Base-by-base conservation (phyloP, 116 monocot species). In the Cymodocea nodosa region DNA sequence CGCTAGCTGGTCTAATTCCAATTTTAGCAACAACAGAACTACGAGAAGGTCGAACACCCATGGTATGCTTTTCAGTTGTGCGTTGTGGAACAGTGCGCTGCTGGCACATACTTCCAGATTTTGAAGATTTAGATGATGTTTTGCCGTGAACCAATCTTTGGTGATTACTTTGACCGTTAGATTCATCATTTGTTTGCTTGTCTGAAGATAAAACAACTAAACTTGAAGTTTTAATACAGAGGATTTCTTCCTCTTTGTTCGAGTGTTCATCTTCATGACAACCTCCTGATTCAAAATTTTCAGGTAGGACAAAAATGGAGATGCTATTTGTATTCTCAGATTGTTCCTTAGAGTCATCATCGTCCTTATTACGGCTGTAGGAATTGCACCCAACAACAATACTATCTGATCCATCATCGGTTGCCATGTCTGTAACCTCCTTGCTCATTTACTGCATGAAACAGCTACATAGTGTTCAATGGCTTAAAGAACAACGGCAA, bases 51-150 rank as follows among this genome's bases (percentile, higher is more conserved):
- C 17, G 61, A 52, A 48, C 70, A 44, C 65, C 75, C 39, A 56
- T 67, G 20, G 62, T 65, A 78, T 61, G 63, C 62, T 76, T 87
- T 5, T 78, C 81, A 65, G 76, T 80, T 52, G 86, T 59, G 75
- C 57, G 74, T 49, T 77, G 82, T 48, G 70, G 62, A 75, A 65
- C 62, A 23, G 68, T 50, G 60, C 51, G 11, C 12, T 8, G 17
- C 4, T 48, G 50, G 22, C 52, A 5, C 37, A 35, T 62, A 53
- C 52, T 71, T 35, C 30, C 52, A 54, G 67, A 53, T 8, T 19
- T 23, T 0, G 18, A 67, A 54, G 54, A 0, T 53, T 35, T 67
- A 5, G 61, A 52, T 59, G 50, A 0, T 60, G 59, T 3, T 35
- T 67, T 67, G 18, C 17, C 49, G 16, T 6, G 11, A 35, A 35